These are phyloP conservation scores for Fomitiporia mediterranea DNA, from an alignment of 1,284 basidiomycete species.

Conservation along the genomic window DNA sequence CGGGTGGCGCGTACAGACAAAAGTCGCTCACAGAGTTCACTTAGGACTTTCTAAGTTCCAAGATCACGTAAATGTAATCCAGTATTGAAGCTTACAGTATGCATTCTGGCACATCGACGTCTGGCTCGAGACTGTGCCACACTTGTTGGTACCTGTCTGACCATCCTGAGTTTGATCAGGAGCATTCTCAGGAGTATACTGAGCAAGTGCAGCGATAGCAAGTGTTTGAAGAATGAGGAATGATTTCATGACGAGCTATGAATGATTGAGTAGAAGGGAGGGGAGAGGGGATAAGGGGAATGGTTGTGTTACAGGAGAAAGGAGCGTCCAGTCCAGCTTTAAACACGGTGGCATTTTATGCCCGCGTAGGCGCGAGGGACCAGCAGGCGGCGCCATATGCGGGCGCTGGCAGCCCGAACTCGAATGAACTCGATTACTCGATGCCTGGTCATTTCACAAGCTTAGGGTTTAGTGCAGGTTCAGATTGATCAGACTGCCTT, in stretches of 20 bases:
- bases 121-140: conserved; percentile 54
- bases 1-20: conserved; percentile 52
- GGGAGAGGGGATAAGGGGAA: background rate
- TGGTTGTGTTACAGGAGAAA: background rate
- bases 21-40: conserved; percentile 64
- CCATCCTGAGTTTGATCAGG: conserved; percentile 53
- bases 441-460: too few relatives aligned
- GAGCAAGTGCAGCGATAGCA: conserved; percentile 10
- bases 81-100: conserved; percentile 40
- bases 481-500: background rate
- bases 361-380: background rate
- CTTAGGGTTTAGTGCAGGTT: background rate
- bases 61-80: background rate
- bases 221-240: conserved; percentile 8
- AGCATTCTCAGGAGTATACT: conserved; percentile 40
- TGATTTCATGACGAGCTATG: conserved; percentile 6
- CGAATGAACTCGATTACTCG: too few relatives aligned
- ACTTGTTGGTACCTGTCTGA: conserved; percentile 62
- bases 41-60: conserved; percentile 26
- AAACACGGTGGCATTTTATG: conserved; percentile 2
- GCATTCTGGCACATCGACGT: conserved; percentile 62
- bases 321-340: background rate
- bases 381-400: background rate
- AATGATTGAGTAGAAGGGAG: background rate
- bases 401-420: background rate